Evolutionary conservation across 176 grass and related monocot genomes (phyloP).

Genomic region (Lolium multiflorum): DNA sequence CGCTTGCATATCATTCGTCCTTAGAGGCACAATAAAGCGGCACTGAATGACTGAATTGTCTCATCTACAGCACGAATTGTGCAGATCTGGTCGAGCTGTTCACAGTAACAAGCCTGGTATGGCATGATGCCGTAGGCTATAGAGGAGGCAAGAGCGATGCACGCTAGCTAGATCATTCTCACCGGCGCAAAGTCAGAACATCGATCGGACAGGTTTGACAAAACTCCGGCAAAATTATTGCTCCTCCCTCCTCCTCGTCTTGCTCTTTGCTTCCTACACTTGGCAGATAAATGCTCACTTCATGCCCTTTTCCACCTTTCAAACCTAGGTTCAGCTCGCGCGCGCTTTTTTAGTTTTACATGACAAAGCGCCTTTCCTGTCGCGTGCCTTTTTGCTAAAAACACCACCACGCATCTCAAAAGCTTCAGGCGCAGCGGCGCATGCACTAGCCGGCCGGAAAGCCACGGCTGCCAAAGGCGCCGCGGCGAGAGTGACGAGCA

Average conservation of each 20-base stretch:
- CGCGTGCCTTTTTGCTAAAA: constrained; percentile 37
- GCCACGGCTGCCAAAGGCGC: background rate
- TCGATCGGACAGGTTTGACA: constrained; percentile 9
- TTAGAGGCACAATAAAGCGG: background rate
- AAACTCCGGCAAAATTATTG: background rate
- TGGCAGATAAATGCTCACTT: background rate
- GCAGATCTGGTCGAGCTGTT: background rate
- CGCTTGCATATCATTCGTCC: background rate
- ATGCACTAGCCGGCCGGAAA: constrained; percentile 24
- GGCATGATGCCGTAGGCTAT: background rate
- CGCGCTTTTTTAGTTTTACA: background rate
- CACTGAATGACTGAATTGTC: background rate
- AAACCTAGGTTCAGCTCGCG: background rate
- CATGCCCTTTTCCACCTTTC: background rate
- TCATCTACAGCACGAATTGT: background rate
- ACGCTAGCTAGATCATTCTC: background rate
- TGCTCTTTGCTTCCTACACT: too few species aligned
- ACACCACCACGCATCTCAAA: background rate
- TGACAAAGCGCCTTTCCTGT: constrained; percentile 37
- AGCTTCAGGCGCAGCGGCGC: background rate
- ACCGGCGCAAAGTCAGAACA: background rate
- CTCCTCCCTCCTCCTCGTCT: background rate
- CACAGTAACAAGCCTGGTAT: background rate
- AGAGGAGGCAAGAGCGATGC: background rate
- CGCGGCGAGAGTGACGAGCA: background rate